Evolutionary conservation across 2,329 filamentous ascomycete species (phyloP), one percentile per base, ranked within the genome.

Genomic region (Peltaster fructicola): DNA sequence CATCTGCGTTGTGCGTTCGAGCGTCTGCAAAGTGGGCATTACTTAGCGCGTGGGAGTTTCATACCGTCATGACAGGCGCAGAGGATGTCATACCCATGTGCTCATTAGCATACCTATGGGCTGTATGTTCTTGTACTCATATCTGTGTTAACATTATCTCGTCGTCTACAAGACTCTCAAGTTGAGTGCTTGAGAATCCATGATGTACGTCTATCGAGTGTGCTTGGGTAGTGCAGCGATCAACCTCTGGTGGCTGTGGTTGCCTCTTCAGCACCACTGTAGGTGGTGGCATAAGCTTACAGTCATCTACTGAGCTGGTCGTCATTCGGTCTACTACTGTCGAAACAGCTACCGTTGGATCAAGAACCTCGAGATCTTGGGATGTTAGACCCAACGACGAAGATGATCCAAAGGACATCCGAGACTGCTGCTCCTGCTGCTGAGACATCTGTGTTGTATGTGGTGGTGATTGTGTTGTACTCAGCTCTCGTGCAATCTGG

Each of bases 401-500:
- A 3, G 47, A 45, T 13, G 48, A 47, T 18, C 35, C 48, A 11
- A 53, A 57, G 2, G 54, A 47, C 4, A 38, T 22, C 21, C 9
- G 11, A 9, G 15, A 7, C 13, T 15, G 8, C 15, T 10, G 5
- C 8, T 26, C 26, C 11, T 26, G 15, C 9, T n/a, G 3, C 8
- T n/a, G n/a, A n/a, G n/a, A n/a, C n/a, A n/a, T n/a, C n/a, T n/a
- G n/a, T n/a, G n/a, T n/a, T n/a, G n/a, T n/a, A n/a, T n/a, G n/a
- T n/a, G n/a, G n/a, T n/a, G n/a, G n/a, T n/a, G n/a, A n/a, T n/a
- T n/a, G n/a, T n/a, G n/a, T n/a, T 9, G 29, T 30, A 3, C 39
- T 41, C 6, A 59, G 37, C 15, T 59, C 55, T 6, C 54, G 47
- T 5, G 53, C 53, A 17, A 59, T 53, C 30, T 60, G 56, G 1